Conservation (phyloP, 2,329 filamentous ascomycete genomes). For the Alternaria ventricosa region DNA sequence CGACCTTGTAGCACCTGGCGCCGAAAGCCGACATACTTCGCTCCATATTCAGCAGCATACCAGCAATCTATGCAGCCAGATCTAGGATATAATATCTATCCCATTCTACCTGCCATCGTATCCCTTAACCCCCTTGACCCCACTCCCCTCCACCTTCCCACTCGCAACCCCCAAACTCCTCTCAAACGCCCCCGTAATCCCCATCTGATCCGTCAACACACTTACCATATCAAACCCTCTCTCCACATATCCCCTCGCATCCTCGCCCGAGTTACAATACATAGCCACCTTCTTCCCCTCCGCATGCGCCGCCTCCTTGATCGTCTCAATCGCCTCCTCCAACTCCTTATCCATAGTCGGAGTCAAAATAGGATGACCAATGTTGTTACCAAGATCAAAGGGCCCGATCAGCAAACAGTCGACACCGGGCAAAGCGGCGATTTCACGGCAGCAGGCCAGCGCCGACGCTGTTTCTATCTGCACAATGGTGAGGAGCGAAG, state of each 20-base stretch:
- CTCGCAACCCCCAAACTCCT: conserved; percentile 44
- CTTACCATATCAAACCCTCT: conserved; percentile 63
- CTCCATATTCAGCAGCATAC: no score
- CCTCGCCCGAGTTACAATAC: conserved; percentile 60
- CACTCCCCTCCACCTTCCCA: conserved; percentile 23
- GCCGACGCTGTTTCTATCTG: conserved; percentile 56
- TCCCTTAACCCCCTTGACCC: conserved; percentile 21
- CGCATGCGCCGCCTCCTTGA: conserved; percentile 59
- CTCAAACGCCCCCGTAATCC: conserved; percentile 51
- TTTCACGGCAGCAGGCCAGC: conserved; percentile 52
- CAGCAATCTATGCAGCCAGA: no score
- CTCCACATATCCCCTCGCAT: conserved; percentile 59
- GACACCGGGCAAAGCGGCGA: conserved; percentile 60
- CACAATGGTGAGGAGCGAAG: conserved; percentile 58
- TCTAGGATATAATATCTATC: no score
- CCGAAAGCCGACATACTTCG: no score
- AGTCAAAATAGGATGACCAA: conserved; percentile 60
- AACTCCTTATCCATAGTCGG: conserved; percentile 57
- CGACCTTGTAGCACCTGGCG: no score
- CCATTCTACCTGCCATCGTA: conserved; percentile 32
- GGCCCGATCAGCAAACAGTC: conserved; percentile 63
- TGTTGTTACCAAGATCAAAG: conserved; percentile 65
- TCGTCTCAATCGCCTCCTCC: conserved; percentile 58
- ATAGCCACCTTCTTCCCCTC: conserved; percentile 63
- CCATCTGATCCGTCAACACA: conserved; percentile 54